A percentile compares a stretch with the other conserved stretches of the same genome.
Evolutionary conservation across 2,329 filamentous ascomycete genomes (phyloP).

Genomic region (Rhexocercosporidium sp.): DNA sequence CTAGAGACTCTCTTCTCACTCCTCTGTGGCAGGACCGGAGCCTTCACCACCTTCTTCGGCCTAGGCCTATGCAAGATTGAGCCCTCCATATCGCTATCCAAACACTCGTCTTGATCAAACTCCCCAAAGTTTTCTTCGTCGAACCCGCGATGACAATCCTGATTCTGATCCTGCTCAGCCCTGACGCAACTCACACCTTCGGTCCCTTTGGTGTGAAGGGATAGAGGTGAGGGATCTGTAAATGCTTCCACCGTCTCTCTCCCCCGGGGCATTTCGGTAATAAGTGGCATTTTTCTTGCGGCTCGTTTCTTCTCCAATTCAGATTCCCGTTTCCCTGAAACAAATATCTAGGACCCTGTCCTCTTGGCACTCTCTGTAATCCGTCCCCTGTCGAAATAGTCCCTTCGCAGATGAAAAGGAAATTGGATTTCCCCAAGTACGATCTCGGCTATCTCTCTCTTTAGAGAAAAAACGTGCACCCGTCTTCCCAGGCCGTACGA

Average conservation of each 20-base stretch:
- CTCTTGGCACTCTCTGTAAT: constrained; percentile 8
- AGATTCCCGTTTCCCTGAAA: constrained; percentile 8
- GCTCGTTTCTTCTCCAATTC: constrained; percentile 1
- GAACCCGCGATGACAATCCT: constrained; percentile 23
- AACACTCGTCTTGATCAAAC: constrained; percentile 29
- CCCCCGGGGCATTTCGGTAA: constrained; percentile 32
- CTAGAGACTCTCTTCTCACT: constrained; percentile 37
- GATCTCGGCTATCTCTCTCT: constrained; percentile 2
- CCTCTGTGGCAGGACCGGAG: constrained; percentile 34
- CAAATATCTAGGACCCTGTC: background rate
- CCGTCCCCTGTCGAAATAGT: constrained; percentile 1
- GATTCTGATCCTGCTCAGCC: constrained; percentile 19
- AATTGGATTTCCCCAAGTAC: constrained; percentile 3
- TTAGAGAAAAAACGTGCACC: background rate
- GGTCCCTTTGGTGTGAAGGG: constrained; percentile 14
- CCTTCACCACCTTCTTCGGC: constrained; percentile 31
- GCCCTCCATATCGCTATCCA: constrained; percentile 40
- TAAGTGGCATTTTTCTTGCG: constrained; percentile 34
- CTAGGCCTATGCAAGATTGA: constrained; percentile 32
- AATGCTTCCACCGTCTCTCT: constrained; percentile 25
- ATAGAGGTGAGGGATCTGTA: constrained; percentile 4
- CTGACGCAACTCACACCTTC: constrained; percentile 9
- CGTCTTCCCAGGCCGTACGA: background rate
- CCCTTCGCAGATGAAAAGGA: background rate
- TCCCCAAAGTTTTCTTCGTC: constrained; percentile 32